phyloP scores from a whole-genome alignment of 768 basidiomycete species.

The Ramaria sp. region DNA sequence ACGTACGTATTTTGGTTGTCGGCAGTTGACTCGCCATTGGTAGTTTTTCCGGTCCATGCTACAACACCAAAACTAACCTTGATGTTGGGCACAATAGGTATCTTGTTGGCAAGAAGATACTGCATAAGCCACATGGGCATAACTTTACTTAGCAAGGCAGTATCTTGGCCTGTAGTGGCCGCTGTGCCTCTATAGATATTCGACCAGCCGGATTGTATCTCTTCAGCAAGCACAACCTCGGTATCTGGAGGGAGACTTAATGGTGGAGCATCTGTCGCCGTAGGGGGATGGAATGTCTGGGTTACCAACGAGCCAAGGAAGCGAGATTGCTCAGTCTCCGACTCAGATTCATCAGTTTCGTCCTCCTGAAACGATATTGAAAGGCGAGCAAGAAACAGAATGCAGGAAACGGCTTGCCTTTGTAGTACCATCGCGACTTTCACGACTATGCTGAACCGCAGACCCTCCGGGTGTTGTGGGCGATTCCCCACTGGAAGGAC shows the following conservation, averaged over 20 bases:
- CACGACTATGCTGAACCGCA: background rate
- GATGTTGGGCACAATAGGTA: conserved; percentile 36
- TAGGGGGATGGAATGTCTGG: conserved; percentile 43
- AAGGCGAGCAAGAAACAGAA: background rate
- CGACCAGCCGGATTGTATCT: conserved; percentile 56
- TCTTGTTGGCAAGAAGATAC: conserved; percentile 64
- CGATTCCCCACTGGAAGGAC: conserved; percentile 20
- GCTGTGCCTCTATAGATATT: conserved; percentile 69
- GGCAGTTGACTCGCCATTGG: conserved; percentile 28
- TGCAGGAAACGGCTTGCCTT: background rate
- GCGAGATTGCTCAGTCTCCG: conserved; percentile 6
- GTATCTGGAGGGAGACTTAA: conserved; percentile 48
- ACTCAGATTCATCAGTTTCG: background rate
- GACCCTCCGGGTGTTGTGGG: conserved; percentile 19
- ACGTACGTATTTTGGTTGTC: conserved; percentile 80
- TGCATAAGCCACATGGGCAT: conserved; percentile 88
- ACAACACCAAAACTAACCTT: conserved; percentile 89
- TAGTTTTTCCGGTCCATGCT: conserved; percentile 50
- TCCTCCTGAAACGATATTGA: background rate
- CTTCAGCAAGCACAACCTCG: conserved; percentile 71
- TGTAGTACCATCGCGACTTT: background rate
- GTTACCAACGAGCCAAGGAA: conserved; percentile 20
- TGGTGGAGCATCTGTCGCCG: conserved; percentile 60
- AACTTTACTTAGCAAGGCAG: conserved; percentile 50
- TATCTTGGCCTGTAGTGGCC: conserved; percentile 42